A percentile compares a stretch with the other conserved stretches of the same genome.
These are phyloP conservation scores for Ruellia speciosa DNA, from an alignment of 305 asterid genomes.

Conservation along the genomic window DNA sequence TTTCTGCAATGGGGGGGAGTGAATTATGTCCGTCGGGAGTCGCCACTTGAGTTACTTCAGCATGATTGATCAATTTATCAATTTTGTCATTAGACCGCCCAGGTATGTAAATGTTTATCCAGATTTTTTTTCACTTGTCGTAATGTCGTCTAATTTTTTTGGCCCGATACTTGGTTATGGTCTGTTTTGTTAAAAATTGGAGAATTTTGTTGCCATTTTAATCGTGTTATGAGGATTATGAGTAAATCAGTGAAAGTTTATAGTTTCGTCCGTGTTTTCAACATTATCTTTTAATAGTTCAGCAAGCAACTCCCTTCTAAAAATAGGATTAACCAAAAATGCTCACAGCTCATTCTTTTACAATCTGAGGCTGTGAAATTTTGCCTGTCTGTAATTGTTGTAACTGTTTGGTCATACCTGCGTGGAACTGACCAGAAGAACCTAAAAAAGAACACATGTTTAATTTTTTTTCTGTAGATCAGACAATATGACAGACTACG, in stretches of 20 bases:
- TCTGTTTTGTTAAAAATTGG: not conserved
- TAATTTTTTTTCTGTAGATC: slow-evolving; percentile 9
- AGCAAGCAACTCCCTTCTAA: not conserved
- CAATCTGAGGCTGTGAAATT: not conserved
- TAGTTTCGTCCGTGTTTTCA: not conserved
- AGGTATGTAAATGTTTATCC: slow-evolving; percentile 40
- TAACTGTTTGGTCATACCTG: slow-evolving; percentile 5
- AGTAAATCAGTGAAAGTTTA: not conserved
- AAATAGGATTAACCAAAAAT: not conserved
- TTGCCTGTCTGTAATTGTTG: slow-evolving; percentile 3
- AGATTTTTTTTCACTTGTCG: not conserved
- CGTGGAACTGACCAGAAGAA: slow-evolving; percentile 3
- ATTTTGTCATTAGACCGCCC: slow-evolving; percentile 94
- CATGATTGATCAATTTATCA: slow-evolving; percentile 96
- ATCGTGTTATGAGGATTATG: not conserved
- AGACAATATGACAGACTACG: slow-evolving; percentile 7
- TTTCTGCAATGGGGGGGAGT: slow-evolving; percentile 24
- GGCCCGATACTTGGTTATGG: not conserved
- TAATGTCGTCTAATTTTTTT: not conserved
- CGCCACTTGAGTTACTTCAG: slow-evolving; percentile 27
- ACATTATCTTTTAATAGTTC: not conserved
- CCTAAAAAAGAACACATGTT: not conserved
- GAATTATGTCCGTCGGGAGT: slow-evolving; percentile 22
- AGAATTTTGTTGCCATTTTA: not conserved
- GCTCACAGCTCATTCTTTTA: not conserved